phyloP scores from a whole-genome alignment of 2,329 filamentous ascomycete species.

The Corinectria fuckeliana region DNA sequence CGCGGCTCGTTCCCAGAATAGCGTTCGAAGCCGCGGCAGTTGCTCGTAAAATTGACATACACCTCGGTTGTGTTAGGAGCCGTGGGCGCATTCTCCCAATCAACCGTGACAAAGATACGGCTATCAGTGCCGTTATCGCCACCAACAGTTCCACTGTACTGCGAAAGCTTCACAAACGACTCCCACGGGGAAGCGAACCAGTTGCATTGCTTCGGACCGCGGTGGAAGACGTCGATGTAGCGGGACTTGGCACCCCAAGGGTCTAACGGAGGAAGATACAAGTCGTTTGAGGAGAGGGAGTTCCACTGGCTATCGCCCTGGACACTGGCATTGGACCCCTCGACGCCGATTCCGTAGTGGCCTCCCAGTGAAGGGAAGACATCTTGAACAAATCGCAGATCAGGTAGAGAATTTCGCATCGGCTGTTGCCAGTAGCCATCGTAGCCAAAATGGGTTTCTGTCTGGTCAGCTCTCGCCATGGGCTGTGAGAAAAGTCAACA shows the following conservation, averaged over 20 bases:
- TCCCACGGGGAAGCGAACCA: constrained; percentile 44
- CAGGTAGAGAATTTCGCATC: constrained; percentile 71
- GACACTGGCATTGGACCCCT: constrained; percentile 43
- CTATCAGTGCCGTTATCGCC: constrained; percentile 41
- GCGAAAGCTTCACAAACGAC: constrained; percentile 41
- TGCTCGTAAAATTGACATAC: constrained; percentile 59
- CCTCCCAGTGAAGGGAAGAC: constrained; percentile 61
- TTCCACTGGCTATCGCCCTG: constrained; percentile 57
- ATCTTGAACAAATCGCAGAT: constrained; percentile 49
- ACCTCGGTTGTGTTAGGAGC: constrained; percentile 52
- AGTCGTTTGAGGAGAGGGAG: constrained; percentile 50
- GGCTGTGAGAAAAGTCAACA: not conserved
- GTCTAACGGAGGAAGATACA: constrained; percentile 42
- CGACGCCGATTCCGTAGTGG: constrained; percentile 43
- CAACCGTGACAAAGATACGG: constrained; percentile 40
- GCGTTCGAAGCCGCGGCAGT: constrained; percentile 50
- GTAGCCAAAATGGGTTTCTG: constrained; percentile 61
- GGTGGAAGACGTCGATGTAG: constrained; percentile 46
- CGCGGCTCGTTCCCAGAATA: constrained; percentile 50
- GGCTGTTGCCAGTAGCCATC: constrained; percentile 70
- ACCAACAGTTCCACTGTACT: constrained; percentile 38
- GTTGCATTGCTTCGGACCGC: constrained; percentile 40
- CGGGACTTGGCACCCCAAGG: constrained; percentile 41
- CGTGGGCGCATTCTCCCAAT: constrained; percentile 47
- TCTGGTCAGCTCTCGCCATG: not conserved